Evolutionary conservation across 2,329 filamentous ascomycete species (phyloP), one percentile per base, ranked within the genome.

Genomic region (Leptographium radiaticola): DNA sequence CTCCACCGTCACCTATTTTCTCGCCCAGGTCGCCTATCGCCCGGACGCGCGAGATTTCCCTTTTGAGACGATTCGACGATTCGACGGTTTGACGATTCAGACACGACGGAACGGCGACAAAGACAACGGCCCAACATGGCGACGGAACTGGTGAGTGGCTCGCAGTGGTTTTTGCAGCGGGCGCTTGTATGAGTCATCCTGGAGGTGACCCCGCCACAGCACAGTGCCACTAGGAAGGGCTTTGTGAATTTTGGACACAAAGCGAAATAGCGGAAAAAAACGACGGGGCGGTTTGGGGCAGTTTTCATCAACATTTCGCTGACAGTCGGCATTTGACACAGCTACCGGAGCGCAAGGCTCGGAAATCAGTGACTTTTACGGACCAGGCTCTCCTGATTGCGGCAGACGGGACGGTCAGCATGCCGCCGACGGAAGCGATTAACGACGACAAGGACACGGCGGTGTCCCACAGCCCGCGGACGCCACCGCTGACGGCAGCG

Each of bases 301-400:
- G 18, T 44, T 44, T 44, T 20, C 20, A 25, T 25, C 25, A 25
- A 25, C 25, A 25, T 25, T 25, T 38, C 12, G 16, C 25, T 44
- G 10, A 46, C 3, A 31, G 30, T 33, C 15, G 25, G 3, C 25
- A 2, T 25, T n/a, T n/a, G 12, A 31, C 33, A 25, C 54, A 57
- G 53, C 51, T 45, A 10, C 25, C 56, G n/a, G 55, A 59, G 49
- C 59, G 59, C 54, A 61, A 59, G 48, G 38, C 57, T 18, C 58
- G 59, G 13, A 95, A 97, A 74, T 94, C 89, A 48, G 91, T 97
- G 65, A 84, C 89, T 60, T 97, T 97, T 70, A 90, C 85, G 67
- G 87, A 93, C 71, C 87, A 88, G 65, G 81, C 88, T 63, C 80
- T 87, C 61, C 83, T 95, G 64, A 90, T 96, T 68, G 87, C 95